Evolutionary conservation across 2,329 filamentous ascomycete genomes (phyloP), one percentile per base, ranked within the genome.

Genomic region (Apiospora arundinis): DNA sequence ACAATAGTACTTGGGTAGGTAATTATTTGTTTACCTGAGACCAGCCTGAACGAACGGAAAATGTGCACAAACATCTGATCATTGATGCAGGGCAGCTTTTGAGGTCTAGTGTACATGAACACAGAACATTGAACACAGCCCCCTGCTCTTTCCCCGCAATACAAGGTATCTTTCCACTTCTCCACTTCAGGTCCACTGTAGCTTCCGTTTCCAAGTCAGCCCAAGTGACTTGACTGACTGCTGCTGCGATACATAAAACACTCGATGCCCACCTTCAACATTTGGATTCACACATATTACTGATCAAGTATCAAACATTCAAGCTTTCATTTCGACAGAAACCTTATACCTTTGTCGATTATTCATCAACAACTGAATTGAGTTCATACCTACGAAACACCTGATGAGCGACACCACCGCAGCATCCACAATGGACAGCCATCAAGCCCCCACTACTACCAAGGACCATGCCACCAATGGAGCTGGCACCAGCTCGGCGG

Each of bases 391-490:
- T 45, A 18, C 42, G 12, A 37, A 21, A n/a, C 28, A 45, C 28
- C 25, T 63, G 8, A 63, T 63, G 56, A 63, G 56, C n/a, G 56
- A 63, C 8, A 63, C 56, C 9, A n/a, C 56, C 4, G 12, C 32
- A n/a, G 18, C 65, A 12, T 67, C 65, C 65, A 67, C 40, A 16
- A 67, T 67, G 65, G 65, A 67, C 12, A 42, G 2, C 8, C 65
- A 67, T 2, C 65, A 63, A 63, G 32, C 32, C 32, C 32, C 56
- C 56, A 14, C 56, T 12, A 40, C 42, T 8, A 18, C 65, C 12
- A 69, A 69, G 67, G 25, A 18, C 21, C 45, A 14, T 16, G 25
- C 67, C 67, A 69, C 45, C 32, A 69, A 69, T 23, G 67, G 67
- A 32, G 67, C 42, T 40, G 67, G 67, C 32, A 44, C 40, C 25